Base-by-base conservation (phyloP, 108 stramenopile genomes). In the Pseudonitzschia multiseries region DNA sequence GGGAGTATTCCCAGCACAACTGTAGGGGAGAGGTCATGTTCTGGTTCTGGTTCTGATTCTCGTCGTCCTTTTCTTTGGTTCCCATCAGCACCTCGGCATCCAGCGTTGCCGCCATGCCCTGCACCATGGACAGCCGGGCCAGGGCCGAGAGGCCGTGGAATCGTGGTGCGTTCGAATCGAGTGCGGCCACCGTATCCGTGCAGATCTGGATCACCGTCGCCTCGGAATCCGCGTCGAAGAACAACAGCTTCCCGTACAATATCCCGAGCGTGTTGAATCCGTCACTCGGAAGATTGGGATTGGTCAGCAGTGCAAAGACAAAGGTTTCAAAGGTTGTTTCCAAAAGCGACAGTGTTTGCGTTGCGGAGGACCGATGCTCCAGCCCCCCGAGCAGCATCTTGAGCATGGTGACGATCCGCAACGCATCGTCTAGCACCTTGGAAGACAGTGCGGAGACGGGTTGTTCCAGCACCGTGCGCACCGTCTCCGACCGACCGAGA, bases 251-350 rank as follows among this genome's bases (percentile, higher is more conserved):
- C 17, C 71, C 79, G 73, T 79, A 79, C 29, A 79, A 59, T 29
- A 84, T 76, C 9, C 79, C 83, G 42, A 77, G 53, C 8, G 63
- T 77, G 27, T 71, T 76, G 51, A 77, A 74, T 15, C 61, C 74
- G 48, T 84, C 83, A 8, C 52, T 64, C 22, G 75, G 75, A 12
- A 77, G 26, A 24, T 57, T 62, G 10, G 73, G 68, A 41, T 71
- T 65, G 40, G 57, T 27, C 62, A 84, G 70, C 2, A 77, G 32
- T 1, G 24, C 9, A n/a, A 43, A 40, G 15, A 84, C 48, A 32
- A 75, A 79, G 18, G 15, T 8, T 61, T 75, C 44, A 26, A 62
- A 74, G 21, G 12, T 73, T 53, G 12, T 73, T 53, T 27, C 28
- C 15, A 31, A 44, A 13, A 44, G 54, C 29, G 21, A 3, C 18